phyloP scores from a whole-genome alignment of 2,329 filamentous ascomycete genomes.

The Fusarium sororula region DNA sequence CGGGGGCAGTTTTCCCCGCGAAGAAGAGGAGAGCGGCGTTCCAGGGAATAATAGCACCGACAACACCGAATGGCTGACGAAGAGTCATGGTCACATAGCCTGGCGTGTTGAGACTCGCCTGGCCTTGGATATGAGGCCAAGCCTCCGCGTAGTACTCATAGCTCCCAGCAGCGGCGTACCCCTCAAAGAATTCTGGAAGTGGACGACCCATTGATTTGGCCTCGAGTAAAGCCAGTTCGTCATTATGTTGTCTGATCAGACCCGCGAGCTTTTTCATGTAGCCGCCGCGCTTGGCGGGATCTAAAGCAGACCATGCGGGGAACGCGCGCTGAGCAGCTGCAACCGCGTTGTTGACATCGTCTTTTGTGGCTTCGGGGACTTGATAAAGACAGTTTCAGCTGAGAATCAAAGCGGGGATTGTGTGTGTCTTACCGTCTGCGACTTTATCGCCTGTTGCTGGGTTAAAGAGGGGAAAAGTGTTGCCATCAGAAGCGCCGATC shows the following conservation, averaged over 20 bases:
- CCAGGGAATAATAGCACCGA: constrained; percentile 67
- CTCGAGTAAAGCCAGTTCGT: constrained; percentile 51
- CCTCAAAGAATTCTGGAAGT: constrained; percentile 20
- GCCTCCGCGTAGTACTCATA: constrained; percentile 56
- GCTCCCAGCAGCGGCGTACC: constrained; percentile 52
- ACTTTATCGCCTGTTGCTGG: constrained; percentile 28
- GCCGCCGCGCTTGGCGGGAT: constrained; percentile 50
- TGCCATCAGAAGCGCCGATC: constrained; percentile 29
- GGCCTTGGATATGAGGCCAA: constrained; percentile 52
- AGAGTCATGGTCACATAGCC: constrained; percentile 57
- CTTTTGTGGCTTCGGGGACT: constrained; percentile 53
- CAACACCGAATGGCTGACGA: constrained; percentile 62
- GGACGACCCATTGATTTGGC: constrained; percentile 35
- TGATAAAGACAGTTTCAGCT: neutral
- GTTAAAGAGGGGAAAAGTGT: constrained; percentile 30
- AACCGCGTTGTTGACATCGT: constrained; percentile 59
- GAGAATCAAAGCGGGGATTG: fast-evolving
- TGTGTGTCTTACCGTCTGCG: constrained; percentile 10
- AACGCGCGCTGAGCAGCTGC: constrained; percentile 59
- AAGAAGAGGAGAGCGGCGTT: constrained; percentile 60
- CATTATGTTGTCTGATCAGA: constrained; percentile 52
- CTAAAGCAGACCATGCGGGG: constrained; percentile 54
- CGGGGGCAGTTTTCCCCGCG: constrained; percentile 49
- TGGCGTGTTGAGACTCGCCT: constrained; percentile 58
- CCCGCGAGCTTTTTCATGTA: constrained; percentile 57